Percentiles rank a stretch among this genome's conserved stretches.
These are phyloP conservation scores for Colletotrichum kahawae DNA, from an alignment of 2,329 filamentous ascomycete genomes.

Conservation along the genomic window DNA sequence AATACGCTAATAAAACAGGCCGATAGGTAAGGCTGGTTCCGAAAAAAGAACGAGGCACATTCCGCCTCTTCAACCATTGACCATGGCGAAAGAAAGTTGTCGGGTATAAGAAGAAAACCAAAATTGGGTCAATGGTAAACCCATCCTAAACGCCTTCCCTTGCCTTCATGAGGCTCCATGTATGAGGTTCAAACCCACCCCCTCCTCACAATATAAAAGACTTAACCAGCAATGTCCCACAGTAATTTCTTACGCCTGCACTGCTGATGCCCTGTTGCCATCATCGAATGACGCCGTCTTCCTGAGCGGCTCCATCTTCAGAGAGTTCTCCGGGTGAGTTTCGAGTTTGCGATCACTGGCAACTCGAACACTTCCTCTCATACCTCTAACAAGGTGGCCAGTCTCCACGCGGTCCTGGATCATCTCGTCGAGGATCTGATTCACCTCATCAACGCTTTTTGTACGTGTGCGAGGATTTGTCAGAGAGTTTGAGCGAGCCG, in stretches of 20 bases:
- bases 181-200: background rate
- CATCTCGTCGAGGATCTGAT: constrained; percentile 93
- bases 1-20: constrained; percentile 20
- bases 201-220: background rate
- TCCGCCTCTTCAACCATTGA: background rate
- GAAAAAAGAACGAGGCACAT: background rate
- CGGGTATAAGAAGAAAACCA: constrained; percentile 38
- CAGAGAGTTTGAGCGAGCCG: background rate
- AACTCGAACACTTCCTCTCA: constrained; percentile 70
- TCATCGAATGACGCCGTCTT: constrained; percentile 36
- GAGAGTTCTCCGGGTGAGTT: constrained; percentile 35
- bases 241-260: constrained; percentile 1
- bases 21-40: background rate
- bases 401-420: constrained; percentile 85
- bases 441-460: constrained; percentile 89
- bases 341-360: constrained; percentile 48
- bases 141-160: constrained; percentile 19
- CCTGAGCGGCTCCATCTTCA: constrained; percentile 43
- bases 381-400: constrained; percentile 71
- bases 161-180: background rate
- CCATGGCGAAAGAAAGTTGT: constrained; percentile 36
- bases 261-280: constrained; percentile 27
- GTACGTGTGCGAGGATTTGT: constrained; percentile 50
- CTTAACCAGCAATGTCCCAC: constrained; percentile 23
- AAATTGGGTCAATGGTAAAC: background rate